Base-by-base conservation (phyloP, 2,329 filamentous ascomycete species). In the Cladobotryum protrusum region DNA sequence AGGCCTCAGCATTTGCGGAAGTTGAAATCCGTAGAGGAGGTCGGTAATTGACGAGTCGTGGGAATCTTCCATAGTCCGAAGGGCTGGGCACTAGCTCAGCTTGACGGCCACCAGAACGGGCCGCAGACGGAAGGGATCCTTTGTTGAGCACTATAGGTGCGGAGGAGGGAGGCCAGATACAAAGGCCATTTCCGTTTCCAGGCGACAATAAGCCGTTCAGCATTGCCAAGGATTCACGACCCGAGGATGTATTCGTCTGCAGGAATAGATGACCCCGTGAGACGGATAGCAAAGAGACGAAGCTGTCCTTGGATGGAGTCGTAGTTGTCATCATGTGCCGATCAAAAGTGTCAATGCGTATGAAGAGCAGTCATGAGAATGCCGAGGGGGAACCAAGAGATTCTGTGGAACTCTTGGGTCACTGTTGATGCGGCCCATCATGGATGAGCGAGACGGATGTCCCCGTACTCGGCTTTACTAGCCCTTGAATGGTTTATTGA, bases 21-120 rank as follows among this genome's bases (percentile, higher is more conserved):
- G 20, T 32, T 12, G 12, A 44, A 29, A 29, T 5, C 24, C 24
- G 43, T 13, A 34, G 36, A 44, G 20, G 29, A 45, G 14, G 32
- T 3, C 14, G 18, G 18, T 40, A 40, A 19, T 32, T 17, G 20
- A 43, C 36, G 17, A n/a, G 20, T 18, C 39, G n/a, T 20, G 24
- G 24, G 24, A 6, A 29, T 43, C 19, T 35, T 37, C 48, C 17
- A 29, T 45, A 29, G 48, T 44, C 24, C 43, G 49, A 39, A 47
- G 12, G n/a, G 29, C 6, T 43, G 48, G 29, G 42, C 49, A 32
- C 35, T 42, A 43, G 50, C 48, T 29, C 36, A 37, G 36, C 52
- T 46, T 50, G 56, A 48, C 56, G 54, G 54, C 49, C 60, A 55
- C 52, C 59, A 57, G 54, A 54, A 57, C 55, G 56, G 61, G 62